Conservation (phyloP, 371 early-diverging fungal species). For the Mortierella sp. region DNA sequence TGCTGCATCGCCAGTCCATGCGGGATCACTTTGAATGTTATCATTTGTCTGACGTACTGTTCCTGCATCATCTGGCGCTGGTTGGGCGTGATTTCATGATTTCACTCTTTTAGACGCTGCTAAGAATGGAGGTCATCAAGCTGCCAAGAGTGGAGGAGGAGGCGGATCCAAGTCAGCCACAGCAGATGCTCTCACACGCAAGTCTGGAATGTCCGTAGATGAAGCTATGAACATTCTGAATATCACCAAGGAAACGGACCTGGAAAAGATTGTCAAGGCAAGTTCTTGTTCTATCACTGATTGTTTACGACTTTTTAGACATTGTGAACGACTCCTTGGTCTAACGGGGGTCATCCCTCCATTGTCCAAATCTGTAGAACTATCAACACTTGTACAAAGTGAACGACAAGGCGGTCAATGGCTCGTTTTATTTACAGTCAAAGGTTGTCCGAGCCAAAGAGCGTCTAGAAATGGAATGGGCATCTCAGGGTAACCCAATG, state of each 20-base stretch:
- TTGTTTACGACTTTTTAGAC: neutral
- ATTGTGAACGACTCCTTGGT: neutral
- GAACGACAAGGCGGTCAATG: constrained; percentile 89
- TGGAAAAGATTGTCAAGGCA: constrained; percentile 81
- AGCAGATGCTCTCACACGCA: constrained; percentile 80
- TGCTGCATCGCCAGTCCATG: too few relatives aligned
- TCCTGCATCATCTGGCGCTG: too few relatives aligned
- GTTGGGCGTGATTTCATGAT: too few relatives aligned
- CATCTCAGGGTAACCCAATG: constrained; percentile 61
- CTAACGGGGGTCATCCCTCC: neutral
- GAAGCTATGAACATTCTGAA: constrained; percentile 95
- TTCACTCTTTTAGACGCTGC: constrained; percentile 78
- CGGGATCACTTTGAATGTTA: too few relatives aligned
- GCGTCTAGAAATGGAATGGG: constrained; percentile 89
- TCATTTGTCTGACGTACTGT: too few relatives aligned
- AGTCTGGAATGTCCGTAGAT: constrained; percentile 89
- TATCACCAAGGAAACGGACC: constrained; percentile 76
- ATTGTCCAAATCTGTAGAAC: constrained; percentile 61
- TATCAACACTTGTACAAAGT: constrained; percentile 90
- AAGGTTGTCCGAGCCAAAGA: constrained; percentile 95
- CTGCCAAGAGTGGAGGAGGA: constrained; percentile 73
- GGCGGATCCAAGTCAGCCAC: constrained; percentile 66
- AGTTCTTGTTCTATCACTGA: neutral
- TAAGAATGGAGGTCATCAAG: constrained; percentile 60
- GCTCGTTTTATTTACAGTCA: constrained; percentile 94